Base-by-base conservation (phyloP, 2,329 filamentous ascomycete genomes). In the Neophaeococcomyces aloes region DNA sequence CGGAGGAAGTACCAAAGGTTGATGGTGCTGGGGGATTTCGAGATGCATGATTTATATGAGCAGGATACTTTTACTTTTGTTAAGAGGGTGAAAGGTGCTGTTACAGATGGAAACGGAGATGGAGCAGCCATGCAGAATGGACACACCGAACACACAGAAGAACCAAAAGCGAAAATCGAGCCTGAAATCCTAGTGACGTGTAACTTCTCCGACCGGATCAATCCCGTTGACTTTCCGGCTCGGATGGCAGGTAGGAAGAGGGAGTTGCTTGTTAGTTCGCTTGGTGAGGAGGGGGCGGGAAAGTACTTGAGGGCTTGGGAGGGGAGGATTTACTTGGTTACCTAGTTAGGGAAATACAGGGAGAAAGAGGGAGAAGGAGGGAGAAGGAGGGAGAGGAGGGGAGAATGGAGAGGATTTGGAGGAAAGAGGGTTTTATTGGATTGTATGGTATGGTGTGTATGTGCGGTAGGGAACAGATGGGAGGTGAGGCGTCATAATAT, bases 11-110 rank as follows among this genome's bases (percentile, higher is more conserved):
- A 76, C 54, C 69, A 69, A 34, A 74, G 83, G 48, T 57, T 83
- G 1, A 77, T 86, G 46, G 73, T 84, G 3, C 83, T 84, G 53
- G 81, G 81, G 1, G 65, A 75, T 42, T 84, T 83, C 48, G 66
- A 70, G 38, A 53, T 73, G 18, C 57, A 81, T 1, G 70, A 74
- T 0, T 59, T 65, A 0, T 65, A 76, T 3, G 70, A 76, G 25
- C 56, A 63, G 46, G 60, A 70, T 19, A 61, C 76, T 0, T 81
- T 83, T 53, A 67, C 72, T 0, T 77, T 81, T 37, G 59, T 72
- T 2, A 56, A 56, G 42, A 74, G 67, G 7, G 63, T 61, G 33
- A 44, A 45, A 11, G 37, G 38, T 13, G 42, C 45, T 15, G 45
- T 47, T 15, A 29, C 35, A n/a, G n/a, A n/a, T n/a, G 7, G 30